Percentiles rank a stretch among this genome's conserved stretches.
Evolutionary conservation across 1,284 basidiomycete genomes (phyloP).

Genomic region (Ceratobasidium sp.): DNA sequence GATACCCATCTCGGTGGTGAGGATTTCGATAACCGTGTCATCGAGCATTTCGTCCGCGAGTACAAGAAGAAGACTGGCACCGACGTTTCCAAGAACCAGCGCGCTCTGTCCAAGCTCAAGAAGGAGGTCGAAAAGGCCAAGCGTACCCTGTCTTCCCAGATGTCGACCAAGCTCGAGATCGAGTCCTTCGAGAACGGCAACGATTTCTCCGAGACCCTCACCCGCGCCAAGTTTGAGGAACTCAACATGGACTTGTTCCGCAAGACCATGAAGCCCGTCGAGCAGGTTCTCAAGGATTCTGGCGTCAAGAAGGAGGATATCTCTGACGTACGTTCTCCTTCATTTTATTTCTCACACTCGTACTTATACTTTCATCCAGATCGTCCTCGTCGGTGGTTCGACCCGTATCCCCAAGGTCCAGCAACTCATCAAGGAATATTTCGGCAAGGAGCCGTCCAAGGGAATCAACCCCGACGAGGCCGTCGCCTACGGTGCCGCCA

Average conservation of each 20-base stretch:
- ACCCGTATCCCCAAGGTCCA: slow-evolving; percentile 99
- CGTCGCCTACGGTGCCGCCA: slow-evolving; percentile 96
- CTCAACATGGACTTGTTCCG: slow-evolving; percentile 99
- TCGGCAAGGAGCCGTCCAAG: slow-evolving; percentile 93
- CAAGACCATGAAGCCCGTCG: slow-evolving; percentile 99
- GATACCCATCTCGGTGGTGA: slow-evolving; percentile 99
- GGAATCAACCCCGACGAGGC: slow-evolving; percentile 97
- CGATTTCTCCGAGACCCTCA: slow-evolving; percentile 97
- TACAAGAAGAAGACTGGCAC: slow-evolving; percentile 97
- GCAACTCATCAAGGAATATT: slow-evolving; percentile 95
- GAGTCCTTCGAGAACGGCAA: slow-evolving; percentile 94
- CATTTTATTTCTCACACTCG: not conserved
- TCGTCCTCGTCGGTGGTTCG: slow-evolving; percentile 95
- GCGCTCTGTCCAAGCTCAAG: slow-evolving; percentile 97
- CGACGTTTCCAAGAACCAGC: slow-evolving; percentile 88
- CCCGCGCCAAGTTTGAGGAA: slow-evolving; percentile 98
- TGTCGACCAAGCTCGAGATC: slow-evolving; percentile 80
- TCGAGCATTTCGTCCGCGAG: slow-evolving; percentile 90
- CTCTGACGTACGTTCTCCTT: slow-evolving; percentile 76
- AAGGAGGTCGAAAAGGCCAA: slow-evolving; percentile 99
- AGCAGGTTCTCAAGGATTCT: slow-evolving; percentile 98
- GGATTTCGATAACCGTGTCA: slow-evolving; percentile 98
- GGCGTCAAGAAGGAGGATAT: slow-evolving; percentile 98
- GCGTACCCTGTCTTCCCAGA: slow-evolving; percentile 90
- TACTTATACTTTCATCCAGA: slow-evolving; percentile 57